Percentiles rank a stretch among this genome's conserved stretches.
phyloP scores from a whole-genome alignment of 108 stramenopile genomes.

The Discostella stelligeroides region DNA sequence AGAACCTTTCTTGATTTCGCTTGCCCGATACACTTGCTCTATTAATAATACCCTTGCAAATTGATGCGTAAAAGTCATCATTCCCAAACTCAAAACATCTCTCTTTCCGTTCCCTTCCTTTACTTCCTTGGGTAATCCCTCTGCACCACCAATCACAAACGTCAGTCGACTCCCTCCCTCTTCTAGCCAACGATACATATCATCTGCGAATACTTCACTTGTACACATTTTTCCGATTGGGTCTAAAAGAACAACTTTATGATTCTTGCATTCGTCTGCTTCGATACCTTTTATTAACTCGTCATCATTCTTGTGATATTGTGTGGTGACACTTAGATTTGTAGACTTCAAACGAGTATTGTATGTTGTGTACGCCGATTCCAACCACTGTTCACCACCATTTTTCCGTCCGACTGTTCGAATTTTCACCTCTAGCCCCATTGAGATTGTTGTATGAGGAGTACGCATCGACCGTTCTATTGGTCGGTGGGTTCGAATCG shows the following conservation, averaged over 20 bases:
- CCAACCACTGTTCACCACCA: constrained; percentile 73
- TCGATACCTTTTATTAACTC: constrained; percentile 73
- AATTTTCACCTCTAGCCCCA: constrained; percentile 77
- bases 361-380: constrained; percentile 76
- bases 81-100: constrained; percentile 66
- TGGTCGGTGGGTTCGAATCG: neutral
- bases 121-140: constrained; percentile 83
- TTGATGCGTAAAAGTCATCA: constrained; percentile 91
- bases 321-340: constrained; percentile 70
- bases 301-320: constrained; percentile 89
- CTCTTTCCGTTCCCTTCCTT: constrained; percentile 28
- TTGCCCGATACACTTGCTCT: constrained; percentile 92
- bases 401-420: constrained; percentile 83
- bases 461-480: neutral
- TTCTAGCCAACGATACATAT: constrained; percentile 86
- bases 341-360: constrained; percentile 65
- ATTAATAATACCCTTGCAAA: constrained; percentile 85
- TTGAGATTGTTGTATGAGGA: constrained; percentile 20
- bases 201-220: constrained; percentile 73
- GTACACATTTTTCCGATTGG: constrained; percentile 68
- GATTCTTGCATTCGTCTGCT: constrained; percentile 59
- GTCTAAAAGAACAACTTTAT: constrained; percentile 74
- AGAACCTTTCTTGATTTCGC: constrained; percentile 89
- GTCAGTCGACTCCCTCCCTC: constrained; percentile 83
- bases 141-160: constrained; percentile 93